Evolutionary conservation across 257 asterid genomes (phyloP), one percentile per base, ranked within the genome.

Genomic region (Primulina huaijiensis): DNA sequence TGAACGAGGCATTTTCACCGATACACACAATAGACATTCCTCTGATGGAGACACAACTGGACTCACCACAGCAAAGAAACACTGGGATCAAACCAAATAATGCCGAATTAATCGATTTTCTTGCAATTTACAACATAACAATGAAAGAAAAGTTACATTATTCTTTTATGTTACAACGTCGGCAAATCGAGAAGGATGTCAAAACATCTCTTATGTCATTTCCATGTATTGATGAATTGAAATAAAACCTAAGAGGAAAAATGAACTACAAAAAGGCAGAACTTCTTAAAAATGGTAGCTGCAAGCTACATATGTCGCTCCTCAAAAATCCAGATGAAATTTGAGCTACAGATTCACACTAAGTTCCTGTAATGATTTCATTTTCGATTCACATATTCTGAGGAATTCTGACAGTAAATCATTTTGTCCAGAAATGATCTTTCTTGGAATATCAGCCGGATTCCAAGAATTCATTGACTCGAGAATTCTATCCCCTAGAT

Each of bases 381-480:
- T 60, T 72, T 86, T 92, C 50, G 77, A 68, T 66, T 89, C 87
- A 70, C 99, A 94, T 53, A 85, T 87, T 61, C 69, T 81, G 35
- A 85, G 85, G 53, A 92, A 83, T 80, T 83, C 85, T 2, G 82
- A 69, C 27, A 94, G 78, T 23, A 72, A 17, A 29, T 76, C 53
- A 9, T 62, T 76, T 78, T 92, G 99, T 64, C 92, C 89, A 2
- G 57, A 40, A 20, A 80, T 34, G 10, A 92, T 64, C 81, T 78
- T 88, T 81, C 87, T 76, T 16, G 80, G 79, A 20, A 80, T 80
- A 25, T 83, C 95, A 5, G 83, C 82, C 50, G 96, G 83, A 63
- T 46, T 81, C 98, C 98, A 94, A 16, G 86, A 75, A 68, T 78
- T 83, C 73, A 89, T 55, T 7, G 90, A 85, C 73, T 82, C 88